Evolutionary conservation across 352 stramenopile species (phyloP).

Genomic region (Thalassiosira allenii): DNA sequence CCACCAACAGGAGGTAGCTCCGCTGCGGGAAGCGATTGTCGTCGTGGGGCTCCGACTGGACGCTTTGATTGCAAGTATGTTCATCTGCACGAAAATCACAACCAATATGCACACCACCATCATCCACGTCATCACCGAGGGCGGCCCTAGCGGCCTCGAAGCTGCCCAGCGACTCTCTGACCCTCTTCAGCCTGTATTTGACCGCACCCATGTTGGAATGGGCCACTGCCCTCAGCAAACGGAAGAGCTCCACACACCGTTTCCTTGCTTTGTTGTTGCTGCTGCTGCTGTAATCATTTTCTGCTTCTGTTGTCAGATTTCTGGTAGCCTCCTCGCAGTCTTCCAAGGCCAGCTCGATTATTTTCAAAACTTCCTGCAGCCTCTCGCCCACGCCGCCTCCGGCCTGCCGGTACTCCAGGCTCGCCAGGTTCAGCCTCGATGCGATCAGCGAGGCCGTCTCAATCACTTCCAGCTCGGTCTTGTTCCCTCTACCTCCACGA

Average conservation of each 20-base stretch:
- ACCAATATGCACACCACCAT: too few species aligned
- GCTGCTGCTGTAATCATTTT: too few species aligned
- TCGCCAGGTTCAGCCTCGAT: constrained; percentile 46
- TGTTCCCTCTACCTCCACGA: neutral
- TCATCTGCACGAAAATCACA: too few species aligned
- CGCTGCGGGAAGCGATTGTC: constrained; percentile 49
- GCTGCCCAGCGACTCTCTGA: constrained; percentile 47
- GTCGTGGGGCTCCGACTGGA: constrained; percentile 26
- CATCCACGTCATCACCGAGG: constrained; percentile 6
- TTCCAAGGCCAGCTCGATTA: constrained; percentile 10
- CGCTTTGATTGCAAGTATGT: neutral
- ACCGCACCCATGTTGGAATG: constrained; percentile 56
- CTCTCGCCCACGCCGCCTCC: constrained; percentile 29
- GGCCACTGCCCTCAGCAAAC: constrained; percentile 38
- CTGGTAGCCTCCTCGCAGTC: constrained; percentile 9
- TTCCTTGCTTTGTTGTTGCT: too few species aligned
- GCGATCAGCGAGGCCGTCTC: constrained; percentile 35
- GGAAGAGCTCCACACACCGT: too few species aligned
- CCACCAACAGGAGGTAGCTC: constrained; percentile 50
- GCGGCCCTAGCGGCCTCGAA: constrained; percentile 39
- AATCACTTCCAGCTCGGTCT: constrained; percentile 15
- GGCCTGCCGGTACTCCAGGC: constrained; percentile 44
- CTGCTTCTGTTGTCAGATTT: too few species aligned
- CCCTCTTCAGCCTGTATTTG: constrained; percentile 53
- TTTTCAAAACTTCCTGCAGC: constrained; percentile 32